Evolutionary conservation across 2,329 filamentous ascomycete genomes (phyloP), one percentile per base, ranked within the genome.

Genomic region (Pseudocercospora pini-densiflorae): DNA sequence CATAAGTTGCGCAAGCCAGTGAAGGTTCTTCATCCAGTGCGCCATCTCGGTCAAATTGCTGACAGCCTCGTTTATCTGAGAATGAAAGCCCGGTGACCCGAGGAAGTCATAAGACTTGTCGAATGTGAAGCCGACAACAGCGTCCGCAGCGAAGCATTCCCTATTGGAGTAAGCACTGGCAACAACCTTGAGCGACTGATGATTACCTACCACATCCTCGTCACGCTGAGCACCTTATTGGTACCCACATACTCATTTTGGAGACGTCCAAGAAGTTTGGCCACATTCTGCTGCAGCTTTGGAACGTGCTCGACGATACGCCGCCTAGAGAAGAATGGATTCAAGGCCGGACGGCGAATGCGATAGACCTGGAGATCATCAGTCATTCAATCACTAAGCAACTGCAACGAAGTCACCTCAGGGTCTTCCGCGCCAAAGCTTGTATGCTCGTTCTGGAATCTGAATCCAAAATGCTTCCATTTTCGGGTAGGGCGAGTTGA

Each of bases 271-370:
- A 62, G 19, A 21, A 45, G 61, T 45, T 40, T 49, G 12, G 55
- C 27, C 9, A 47, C 43, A 21, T 43, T 60, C 9, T 59, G 14
- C 47, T 64, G 61, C 43, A 64, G 47, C 19, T 36, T 59, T 14
- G 55, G 58, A 33, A 51, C 55, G 47, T 53, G 33, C 24, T 63
- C 36, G 49, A 62, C 64, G 19, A 65, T 40, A 8, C 59, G 60
- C 14, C 66, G 61, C 45, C 64, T 69, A 47, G 82, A 82, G 69
- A 84, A 85, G 73, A 82, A 84, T 0, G 75, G 77, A 62, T 77
- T 81, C 57, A 85, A 65, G 1, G 80, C 74, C 3, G 68, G 75
- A 14, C 82, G 79, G 2, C 82, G 79, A 19, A 77, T 72, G 1
- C 80, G 79, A 66, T 84, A 83, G 49, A 29, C 49, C 49, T 54